Evolutionary conservation across 192 early-diverging fungal species (phyloP).

Genomic region (Backusella sp.): DNA sequence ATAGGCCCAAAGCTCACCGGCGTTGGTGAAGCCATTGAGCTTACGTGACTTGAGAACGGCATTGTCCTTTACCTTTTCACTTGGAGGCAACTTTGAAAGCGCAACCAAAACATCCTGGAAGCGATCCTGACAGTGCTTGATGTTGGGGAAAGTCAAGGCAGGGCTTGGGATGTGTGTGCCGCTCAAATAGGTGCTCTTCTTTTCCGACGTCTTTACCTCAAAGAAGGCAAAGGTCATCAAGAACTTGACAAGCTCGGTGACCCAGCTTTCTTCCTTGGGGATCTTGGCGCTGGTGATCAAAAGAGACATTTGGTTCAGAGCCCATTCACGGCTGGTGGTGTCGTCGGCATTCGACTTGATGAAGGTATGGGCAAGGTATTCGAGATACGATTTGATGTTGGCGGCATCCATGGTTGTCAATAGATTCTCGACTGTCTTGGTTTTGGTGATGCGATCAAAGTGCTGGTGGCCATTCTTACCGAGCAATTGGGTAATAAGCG

Average conservation of each 20-base stretch:
- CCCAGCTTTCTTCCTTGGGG: slow-evolving; percentile 76
- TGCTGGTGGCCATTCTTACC: slow-evolving; percentile 70
- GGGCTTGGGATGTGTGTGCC: slow-evolving; percentile 42
- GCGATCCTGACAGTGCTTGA: slow-evolving; percentile 57
- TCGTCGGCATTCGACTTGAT: slow-evolving; percentile 46
- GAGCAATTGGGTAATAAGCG: slow-evolving; percentile 78
- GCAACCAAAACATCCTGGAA: slow-evolving; percentile 72
- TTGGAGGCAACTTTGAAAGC: slow-evolving; percentile 54
- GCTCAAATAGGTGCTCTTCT: slow-evolving; percentile 37
- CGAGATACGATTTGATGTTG: slow-evolving; percentile 69
- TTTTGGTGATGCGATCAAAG: slow-evolving; percentile 68
- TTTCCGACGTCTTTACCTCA: slow-evolving; percentile 46
- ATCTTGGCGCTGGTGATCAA: slow-evolving; percentile 73
- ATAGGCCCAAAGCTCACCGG: slow-evolving; percentile 61
- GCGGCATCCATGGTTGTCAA: slow-evolving; percentile 66
- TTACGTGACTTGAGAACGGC: slow-evolving; percentile 36
- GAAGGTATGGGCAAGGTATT: slow-evolving; percentile 71
- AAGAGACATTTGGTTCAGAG: slow-evolving; percentile 75
- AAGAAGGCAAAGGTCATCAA: slow-evolving; percentile 75
- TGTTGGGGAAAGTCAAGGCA: slow-evolving; percentile 52
- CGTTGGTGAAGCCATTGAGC: slow-evolving; percentile 53
- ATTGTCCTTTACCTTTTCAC: slow-evolving; percentile 29
- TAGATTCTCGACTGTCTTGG: slow-evolving; percentile 80
- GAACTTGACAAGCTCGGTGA: slow-evolving; percentile 64
- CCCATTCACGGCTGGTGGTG: slow-evolving; percentile 69